Evolutionary conservation across 192 early-diverging fungal species (phyloP).

Genomic region (Linnemannia elongata): DNA sequence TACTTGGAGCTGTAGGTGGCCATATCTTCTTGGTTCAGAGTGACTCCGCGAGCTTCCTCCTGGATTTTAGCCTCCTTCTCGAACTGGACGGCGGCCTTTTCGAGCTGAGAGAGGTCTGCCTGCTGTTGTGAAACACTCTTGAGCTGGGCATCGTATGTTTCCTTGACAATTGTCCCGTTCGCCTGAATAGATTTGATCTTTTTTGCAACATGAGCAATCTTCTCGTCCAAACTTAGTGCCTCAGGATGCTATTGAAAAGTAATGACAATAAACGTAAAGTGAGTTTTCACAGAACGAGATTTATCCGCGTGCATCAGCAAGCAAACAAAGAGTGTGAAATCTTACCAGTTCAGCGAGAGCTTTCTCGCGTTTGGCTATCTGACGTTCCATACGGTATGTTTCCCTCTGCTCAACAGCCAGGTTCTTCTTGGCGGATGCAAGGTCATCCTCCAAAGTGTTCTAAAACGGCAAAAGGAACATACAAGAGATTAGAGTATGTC

Average conservation of each 20-base stretch:
- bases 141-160: slow-evolving; percentile 24
- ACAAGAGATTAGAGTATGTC: neutral
- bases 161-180: slow-evolving; percentile 36
- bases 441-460: slow-evolving; percentile 62
- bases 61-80: slow-evolving; percentile 60
- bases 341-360: slow-evolving; percentile 77
- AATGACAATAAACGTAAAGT: neutral
- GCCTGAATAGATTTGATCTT: slow-evolving; percentile 72
- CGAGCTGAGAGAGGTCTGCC: slow-evolving; percentile 64
- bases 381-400: slow-evolving; percentile 77
- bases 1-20: slow-evolving; percentile 68
- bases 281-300: slow-evolving; percentile 10
- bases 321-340: neutral
- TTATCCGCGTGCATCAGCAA: neutral
- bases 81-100: slow-evolving; percentile 65
- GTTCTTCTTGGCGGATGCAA: slow-evolving; percentile 78
- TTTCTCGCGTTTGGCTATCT: slow-evolving; percentile 78
- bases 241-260: slow-evolving; percentile 67
- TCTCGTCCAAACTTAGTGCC: slow-evolving; percentile 77
- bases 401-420: slow-evolving; percentile 83
- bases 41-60: slow-evolving; percentile 45
- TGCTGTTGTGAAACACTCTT: slow-evolving; percentile 62
- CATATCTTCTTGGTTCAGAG: slow-evolving; percentile 58
- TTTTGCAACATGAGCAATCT: slow-evolving; percentile 76
- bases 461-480: slow-evolving; percentile 9